phyloP scores from a whole-genome alignment of 2,329 filamentous ascomycete genomes.

The Oidium heveae region DNA sequence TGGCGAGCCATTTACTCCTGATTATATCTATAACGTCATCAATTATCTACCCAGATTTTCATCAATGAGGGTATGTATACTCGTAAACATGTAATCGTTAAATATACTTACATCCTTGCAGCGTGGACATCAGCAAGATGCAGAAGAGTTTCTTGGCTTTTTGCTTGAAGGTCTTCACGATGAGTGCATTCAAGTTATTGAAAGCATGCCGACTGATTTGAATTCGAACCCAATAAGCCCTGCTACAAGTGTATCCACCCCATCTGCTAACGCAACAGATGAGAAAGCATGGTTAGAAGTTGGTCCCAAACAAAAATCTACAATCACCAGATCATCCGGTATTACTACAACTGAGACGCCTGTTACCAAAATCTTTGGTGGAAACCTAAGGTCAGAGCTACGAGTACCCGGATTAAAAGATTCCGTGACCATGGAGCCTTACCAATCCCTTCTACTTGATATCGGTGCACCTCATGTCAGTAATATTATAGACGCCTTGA shows the following conservation, averaged over 20 bases:
- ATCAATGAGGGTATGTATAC: conserved; percentile 53
- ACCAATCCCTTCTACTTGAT: conserved; percentile 82
- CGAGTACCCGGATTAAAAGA: conserved; percentile 66
- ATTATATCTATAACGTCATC: conserved; percentile 89
- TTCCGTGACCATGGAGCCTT: conserved; percentile 80
- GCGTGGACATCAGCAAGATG: conserved; percentile 92
- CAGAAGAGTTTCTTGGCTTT: conserved; percentile 88
- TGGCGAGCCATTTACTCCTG: conserved; percentile 74
- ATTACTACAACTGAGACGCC: conserved; percentile 52
- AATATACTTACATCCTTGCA: conserved; percentile 17
- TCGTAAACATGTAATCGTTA: neutral
- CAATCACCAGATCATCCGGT: conserved; percentile 69
- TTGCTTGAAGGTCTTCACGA: conserved; percentile 80
- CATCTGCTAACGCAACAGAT: conserved; percentile 15
- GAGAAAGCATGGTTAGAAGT: conserved; percentile 79
- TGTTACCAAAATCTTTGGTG: conserved; percentile 83
- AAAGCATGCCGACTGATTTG: conserved; percentile 14
- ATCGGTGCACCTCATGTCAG: conserved; percentile 70
- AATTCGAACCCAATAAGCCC: conserved; percentile 20
- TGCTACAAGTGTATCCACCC: conserved; percentile 18
- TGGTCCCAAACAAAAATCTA: conserved; percentile 68
- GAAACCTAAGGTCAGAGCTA: conserved; percentile 71
- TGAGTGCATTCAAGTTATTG: conserved; percentile 62
- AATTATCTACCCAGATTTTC: conserved; percentile 66
- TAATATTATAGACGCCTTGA: conserved; percentile 80